Conservation (phyloP, 176 grass and related monocot species). For the Oryza rufipogon region DNA sequence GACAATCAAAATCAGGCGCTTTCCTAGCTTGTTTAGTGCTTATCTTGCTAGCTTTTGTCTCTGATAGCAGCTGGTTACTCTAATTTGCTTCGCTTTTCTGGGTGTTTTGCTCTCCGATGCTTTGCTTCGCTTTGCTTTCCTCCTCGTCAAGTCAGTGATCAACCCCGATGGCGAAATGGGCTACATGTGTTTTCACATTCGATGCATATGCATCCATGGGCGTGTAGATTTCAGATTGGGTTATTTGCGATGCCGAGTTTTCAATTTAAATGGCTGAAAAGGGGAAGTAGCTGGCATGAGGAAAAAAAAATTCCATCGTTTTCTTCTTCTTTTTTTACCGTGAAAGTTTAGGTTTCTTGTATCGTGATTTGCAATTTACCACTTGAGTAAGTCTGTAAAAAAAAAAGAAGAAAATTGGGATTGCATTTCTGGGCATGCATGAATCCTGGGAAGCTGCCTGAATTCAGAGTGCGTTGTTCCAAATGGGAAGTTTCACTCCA, state of each 20-base stretch:
- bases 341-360: not conserved
- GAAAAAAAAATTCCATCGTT: not conserved
- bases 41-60: no score
- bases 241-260: no score
- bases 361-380: not conserved
- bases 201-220: not conserved
- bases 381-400: not conserved
- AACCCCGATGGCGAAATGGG: not conserved
- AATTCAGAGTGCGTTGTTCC: not conserved
- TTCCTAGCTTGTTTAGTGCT: not conserved
- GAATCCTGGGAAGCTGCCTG: not conserved
- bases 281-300: not conserved
- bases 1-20: not conserved
- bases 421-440: not conserved
- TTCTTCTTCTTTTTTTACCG: slow-evolving; percentile 23
- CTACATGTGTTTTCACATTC: not conserved
- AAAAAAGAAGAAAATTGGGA: not conserved
- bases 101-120: slow-evolving; percentile 19
- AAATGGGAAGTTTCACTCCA: not conserved
- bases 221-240: no score
- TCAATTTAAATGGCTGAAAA: no score
- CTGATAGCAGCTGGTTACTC: no score
- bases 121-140: slow-evolving; percentile 22
- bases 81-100: slow-evolving; percentile 35
- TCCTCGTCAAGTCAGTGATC: slow-evolving; percentile 2